Evolutionary conservation across 2,329 filamentous ascomycete genomes (phyloP).

Genomic region (Colletotrichum musicola): DNA sequence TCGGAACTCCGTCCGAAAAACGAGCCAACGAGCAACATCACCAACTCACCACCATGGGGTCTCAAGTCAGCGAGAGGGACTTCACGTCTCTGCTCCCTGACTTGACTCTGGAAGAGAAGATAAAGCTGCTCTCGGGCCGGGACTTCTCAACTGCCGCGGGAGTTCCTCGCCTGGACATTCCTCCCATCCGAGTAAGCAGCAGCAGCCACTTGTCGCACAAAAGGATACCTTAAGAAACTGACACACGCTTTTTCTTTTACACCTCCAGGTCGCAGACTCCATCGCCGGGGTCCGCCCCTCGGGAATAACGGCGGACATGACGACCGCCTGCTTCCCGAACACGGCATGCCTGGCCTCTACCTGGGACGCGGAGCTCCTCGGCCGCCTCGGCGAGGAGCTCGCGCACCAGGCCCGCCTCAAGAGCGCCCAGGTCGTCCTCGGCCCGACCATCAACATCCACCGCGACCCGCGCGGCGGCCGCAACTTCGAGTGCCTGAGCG

Average conservation of each 20-base stretch:
- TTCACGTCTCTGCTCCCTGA: slow-evolving; percentile 28
- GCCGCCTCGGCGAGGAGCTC: slow-evolving; percentile 34
- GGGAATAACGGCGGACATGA: slow-evolving; percentile 32
- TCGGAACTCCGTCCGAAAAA: neutral
- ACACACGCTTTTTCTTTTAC: neutral
- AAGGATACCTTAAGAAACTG: neutral
- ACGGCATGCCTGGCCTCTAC: slow-evolving; percentile 40
- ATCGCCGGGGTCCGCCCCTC: slow-evolving; percentile 39
- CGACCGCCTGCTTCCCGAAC: slow-evolving; percentile 40
- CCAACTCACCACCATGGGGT: slow-evolving; percentile 10
- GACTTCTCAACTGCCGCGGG: slow-evolving; percentile 40
- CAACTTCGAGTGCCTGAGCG: slow-evolving; percentile 57
- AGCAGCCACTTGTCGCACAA: neutral
- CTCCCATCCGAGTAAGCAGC: slow-evolving; percentile 28
- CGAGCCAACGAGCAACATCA: neutral
- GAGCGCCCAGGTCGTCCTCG: slow-evolving; percentile 78
- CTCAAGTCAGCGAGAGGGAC: slow-evolving; percentile 22
- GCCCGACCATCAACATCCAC: slow-evolving; percentile 67
- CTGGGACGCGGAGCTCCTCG: slow-evolving; percentile 39
- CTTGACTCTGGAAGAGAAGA: slow-evolving; percentile 34
- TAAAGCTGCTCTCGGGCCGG: slow-evolving; percentile 33
- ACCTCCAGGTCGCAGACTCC: slow-evolving; percentile 36
- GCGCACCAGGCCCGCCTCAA: slow-evolving; percentile 56
- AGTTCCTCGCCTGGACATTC: slow-evolving; percentile 34
- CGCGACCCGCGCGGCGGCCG: slow-evolving; percentile 57